Percentiles rank a stretch among this genome's conserved stretches.
These are phyloP conservation scores for Microstegium vimineum DNA, from an alignment of 176 grass and related monocot species.

Conservation along the genomic window DNA sequence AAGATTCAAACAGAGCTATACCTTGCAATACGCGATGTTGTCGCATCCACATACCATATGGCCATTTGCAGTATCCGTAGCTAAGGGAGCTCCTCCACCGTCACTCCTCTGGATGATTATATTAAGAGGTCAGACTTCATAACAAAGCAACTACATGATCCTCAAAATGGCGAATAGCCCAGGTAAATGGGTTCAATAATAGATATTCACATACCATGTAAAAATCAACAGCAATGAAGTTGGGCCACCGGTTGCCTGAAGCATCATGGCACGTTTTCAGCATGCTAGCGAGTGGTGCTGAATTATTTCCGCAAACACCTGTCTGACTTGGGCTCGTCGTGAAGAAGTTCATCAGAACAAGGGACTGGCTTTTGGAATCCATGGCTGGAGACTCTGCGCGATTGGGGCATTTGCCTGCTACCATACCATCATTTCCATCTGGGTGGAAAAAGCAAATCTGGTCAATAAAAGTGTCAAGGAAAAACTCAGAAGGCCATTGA, in stretches of 20 bases:
- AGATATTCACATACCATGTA: conserved; percentile 59
- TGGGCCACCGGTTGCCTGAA: conserved; percentile 89
- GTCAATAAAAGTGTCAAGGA: background rate
- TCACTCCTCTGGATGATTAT: conserved; percentile 36
- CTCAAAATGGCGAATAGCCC: background rate
- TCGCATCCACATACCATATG: conserved; percentile 69
- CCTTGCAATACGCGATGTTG: conserved; percentile 76
- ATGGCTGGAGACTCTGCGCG: conserved; percentile 66
- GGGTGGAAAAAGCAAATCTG: background rate
- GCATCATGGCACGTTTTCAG: conserved; percentile 65
- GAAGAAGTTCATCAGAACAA: conserved; percentile 98
- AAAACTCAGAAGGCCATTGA: background rate
- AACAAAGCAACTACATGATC: background rate
- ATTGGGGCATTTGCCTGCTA: conserved; percentile 60
- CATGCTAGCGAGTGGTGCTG: conserved; percentile 71
- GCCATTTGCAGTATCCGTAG: conserved; percentile 63
- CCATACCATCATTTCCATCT: conserved; percentile 78
- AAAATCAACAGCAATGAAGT: conserved; percentile 92
- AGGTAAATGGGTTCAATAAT: background rate
- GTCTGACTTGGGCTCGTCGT: conserved; percentile 29
- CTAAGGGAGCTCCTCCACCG: conserved; percentile 61
- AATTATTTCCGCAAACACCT: conserved; percentile 60
- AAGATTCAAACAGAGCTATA: background rate
- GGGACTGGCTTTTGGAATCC: conserved; percentile 70
- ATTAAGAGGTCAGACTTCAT: background rate